Base-by-base conservation (phyloP, 2,329 filamentous ascomycete genomes). In the Cladosporium sp. region DNA sequence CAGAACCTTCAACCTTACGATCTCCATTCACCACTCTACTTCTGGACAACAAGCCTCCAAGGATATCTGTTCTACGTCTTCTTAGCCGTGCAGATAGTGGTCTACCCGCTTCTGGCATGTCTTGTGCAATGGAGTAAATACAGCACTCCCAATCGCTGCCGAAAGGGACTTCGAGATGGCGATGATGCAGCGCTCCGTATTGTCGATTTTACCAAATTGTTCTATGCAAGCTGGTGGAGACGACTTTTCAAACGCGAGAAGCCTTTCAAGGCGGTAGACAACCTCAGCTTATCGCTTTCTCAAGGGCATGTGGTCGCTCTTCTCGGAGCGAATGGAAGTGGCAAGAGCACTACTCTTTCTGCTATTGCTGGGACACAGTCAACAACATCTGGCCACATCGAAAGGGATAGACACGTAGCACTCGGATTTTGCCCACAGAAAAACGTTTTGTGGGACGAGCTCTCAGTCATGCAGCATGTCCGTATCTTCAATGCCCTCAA, bases 381-480 rank as follows among this genome's bases (percentile, higher is more conserved):
- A 38, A 75, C 92, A 20, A 88, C 86, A 0, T 82, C 78, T 51
- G 90, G 90, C 3, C 75, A 76, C 3, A 92, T 95, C 57, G 80
- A 78, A 25, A 83, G 95, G 38, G 84, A 90, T 55, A 83, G 83
- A 1, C 83, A 81, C 4, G 86, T 87, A 12, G 88, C 86, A 0
- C 76, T 95, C 15, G 90, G 90, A 13, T 83, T 94, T 39, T 91
- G 88, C 51, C 90, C 90, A 0, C 90, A 95, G 63, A 90, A 91
- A 72, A 95, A 95, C 58, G 90, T 95, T 7, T 76, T 95, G 27
- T 95, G 89, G 89, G 86, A 92, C 57, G 84, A 90, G 52, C 70
- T 95, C 43, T 93, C 86, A 0, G 89, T 94, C 0, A 80, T 82
- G 59, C 88, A 95, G 66, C 90, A 95, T 59, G 80, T 95, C 13